A percentile compares a stretch with the other conserved stretches of the same genome.
phyloP scores from a whole-genome alignment of 257 asterid species.

The Coffea canephora region DNA sequence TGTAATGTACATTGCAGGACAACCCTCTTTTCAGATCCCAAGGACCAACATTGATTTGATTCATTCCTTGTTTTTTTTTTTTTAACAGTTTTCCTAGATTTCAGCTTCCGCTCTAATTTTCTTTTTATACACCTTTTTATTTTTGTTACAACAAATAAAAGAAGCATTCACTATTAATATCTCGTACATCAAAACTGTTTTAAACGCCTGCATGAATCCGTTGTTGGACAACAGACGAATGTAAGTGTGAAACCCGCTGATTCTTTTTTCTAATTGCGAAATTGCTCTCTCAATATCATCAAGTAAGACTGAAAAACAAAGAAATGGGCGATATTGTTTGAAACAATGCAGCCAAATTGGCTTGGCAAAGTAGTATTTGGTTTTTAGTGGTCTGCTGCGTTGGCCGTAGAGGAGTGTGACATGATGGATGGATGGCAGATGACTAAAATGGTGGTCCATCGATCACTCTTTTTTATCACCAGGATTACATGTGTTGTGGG shows the following conservation, averaged over 20 bases:
- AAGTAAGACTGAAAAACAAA: not conserved
- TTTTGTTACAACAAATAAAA: not conserved
- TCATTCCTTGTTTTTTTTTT: not conserved
- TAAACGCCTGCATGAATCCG: not conserved
- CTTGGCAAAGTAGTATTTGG: not conserved
- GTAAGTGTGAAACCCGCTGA: too few species aligned
- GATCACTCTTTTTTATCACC: not conserved
- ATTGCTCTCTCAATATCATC: not conserved
- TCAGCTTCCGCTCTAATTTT: not conserved
- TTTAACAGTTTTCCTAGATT: not conserved
- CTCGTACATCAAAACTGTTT: not conserved
- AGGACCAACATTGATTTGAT: not conserved
- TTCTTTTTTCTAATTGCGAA: too few species aligned
- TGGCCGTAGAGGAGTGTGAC: not conserved
- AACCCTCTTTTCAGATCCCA: slow-evolving; percentile 13
- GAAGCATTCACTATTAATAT: not conserved
- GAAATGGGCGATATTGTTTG: not conserved
- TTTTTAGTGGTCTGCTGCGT: slow-evolving; percentile 17
- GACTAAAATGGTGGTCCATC: slow-evolving; percentile 18
- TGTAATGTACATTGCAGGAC: not conserved
- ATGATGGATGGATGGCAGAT: slow-evolving; percentile 1
- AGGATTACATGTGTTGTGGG: not conserved
- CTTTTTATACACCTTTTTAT: not conserved
- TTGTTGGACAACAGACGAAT: not conserved
- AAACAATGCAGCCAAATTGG: not conserved